These are phyloP conservation scores for Arthrinium phaeospermum DNA, from an alignment of 2,329 filamentous ascomycete species.

Conservation along the genomic window DNA sequence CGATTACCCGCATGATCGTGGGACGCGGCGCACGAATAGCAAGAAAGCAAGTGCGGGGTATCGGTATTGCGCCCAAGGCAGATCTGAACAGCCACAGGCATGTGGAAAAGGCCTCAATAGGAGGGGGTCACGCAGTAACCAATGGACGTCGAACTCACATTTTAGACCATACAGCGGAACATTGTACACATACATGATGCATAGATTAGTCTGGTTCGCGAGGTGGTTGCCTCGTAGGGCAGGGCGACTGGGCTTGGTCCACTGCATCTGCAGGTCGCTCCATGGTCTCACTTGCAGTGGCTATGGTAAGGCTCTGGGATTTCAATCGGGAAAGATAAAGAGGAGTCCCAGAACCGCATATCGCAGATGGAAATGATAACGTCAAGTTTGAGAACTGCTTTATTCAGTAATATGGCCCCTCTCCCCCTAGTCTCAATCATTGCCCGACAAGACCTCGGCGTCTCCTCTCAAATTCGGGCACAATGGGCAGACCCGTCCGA, in stretches of 20 bases:
- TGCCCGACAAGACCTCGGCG: neutral
- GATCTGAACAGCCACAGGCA: neutral
- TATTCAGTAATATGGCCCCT: neutral
- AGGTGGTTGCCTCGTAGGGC: neutral
- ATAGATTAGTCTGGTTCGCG: neutral
- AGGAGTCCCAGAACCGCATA: neutral
- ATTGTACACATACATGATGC: neutral
- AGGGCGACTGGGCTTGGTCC: neutral
- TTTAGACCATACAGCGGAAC: neutral
- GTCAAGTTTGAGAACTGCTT: neutral
- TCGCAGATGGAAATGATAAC: neutral
- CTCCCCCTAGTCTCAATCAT: neutral
- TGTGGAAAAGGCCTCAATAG: neutral
- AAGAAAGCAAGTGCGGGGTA: neutral
- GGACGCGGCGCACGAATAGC: neutral
- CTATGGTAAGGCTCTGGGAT: neutral
- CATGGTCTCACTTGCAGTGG: neutral
- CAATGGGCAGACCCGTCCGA: slow-evolving; percentile 29
- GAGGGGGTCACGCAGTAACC: too few species aligned
- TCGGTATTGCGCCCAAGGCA: neutral
- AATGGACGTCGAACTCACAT: neutral
- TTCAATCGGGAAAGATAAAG: neutral
- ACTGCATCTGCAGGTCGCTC: neutral
- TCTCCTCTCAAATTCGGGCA: neutral
- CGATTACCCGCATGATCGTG: too few species aligned